Conservation (phyloP, 1,139 yeast genomes). For the Protomyces macrosporus region DNA sequence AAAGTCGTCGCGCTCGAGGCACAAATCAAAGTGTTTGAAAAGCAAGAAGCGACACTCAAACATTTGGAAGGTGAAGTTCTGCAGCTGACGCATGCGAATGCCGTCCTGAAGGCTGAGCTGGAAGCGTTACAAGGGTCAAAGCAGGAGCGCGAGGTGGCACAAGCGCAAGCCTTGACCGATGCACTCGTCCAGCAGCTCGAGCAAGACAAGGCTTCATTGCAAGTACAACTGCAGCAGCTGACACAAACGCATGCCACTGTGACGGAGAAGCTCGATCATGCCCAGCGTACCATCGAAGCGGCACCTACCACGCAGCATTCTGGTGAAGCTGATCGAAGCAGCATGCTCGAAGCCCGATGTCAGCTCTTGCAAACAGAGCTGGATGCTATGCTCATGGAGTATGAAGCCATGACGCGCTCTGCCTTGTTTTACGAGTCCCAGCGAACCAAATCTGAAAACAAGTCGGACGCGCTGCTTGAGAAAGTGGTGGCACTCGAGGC, state of each 20-base stretch:
- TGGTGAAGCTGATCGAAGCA: neutral
- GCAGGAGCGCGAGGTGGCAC: constrained; percentile 3
- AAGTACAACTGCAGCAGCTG: neutral
- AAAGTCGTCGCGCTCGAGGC: neutral
- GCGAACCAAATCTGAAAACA: constrained; percentile 27
- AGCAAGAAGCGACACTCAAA: constrained; percentile 7
- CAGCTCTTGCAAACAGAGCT: constrained; percentile 28
- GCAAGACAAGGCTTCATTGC: neutral
- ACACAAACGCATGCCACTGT: neutral
- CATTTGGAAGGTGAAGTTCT: constrained; percentile 17
- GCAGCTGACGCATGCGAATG: neutral
- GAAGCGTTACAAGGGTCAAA: constrained; percentile 10
- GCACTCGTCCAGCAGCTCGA: neutral
- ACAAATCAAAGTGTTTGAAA: neutral
- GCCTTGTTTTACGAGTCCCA: constrained; percentile 30
- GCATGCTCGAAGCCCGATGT: constrained; percentile 13
- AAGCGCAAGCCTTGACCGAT: constrained; percentile 1
- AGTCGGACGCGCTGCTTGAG: constrained; percentile 28
- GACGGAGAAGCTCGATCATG: neutral
- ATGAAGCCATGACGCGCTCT: constrained; percentile 29
- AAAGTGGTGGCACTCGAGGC: constrained; percentile 30
- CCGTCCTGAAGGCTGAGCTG: constrained; percentile 15
- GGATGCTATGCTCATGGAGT: constrained; percentile 29
- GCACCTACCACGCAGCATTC: neutral
- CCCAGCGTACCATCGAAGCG: neutral